Conservation (phyloP, 1,139 yeast genomes). For the Candida tetrigidarum region DNA sequence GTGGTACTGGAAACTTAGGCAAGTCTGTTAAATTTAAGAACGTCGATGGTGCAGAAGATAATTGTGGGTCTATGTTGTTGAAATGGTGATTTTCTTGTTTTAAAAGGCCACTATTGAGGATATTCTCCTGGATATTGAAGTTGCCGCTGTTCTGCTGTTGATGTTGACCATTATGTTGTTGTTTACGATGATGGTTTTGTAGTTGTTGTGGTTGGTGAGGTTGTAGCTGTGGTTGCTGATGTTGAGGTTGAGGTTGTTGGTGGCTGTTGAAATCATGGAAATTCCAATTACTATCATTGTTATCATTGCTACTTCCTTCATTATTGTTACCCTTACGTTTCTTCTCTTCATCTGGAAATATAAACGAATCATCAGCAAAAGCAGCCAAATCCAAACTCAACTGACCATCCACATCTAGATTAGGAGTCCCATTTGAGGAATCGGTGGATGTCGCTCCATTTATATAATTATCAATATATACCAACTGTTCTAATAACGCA, state of each 20-base stretch:
- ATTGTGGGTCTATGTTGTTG: slow-evolving; percentile 1
- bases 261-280: background rate
- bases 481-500: slow-evolving; percentile 74
- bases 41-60: background rate
- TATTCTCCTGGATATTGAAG: slow-evolving; percentile 1
- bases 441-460: slow-evolving; percentile 34
- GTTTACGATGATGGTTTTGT: background rate
- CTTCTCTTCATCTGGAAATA: slow-evolving; percentile 80
- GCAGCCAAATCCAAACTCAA: slow-evolving; percentile 75
- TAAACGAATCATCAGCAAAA: slow-evolving; percentile 77
- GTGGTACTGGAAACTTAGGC: slow-evolving; percentile 71
- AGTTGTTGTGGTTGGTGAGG: background rate
- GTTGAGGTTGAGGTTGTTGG: background rate
- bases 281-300: background rate
- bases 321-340: slow-evolving; percentile 36
- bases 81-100: slow-evolving; percentile 2
- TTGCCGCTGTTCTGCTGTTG: slow-evolving; percentile 11
- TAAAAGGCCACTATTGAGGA: slow-evolving; percentile 1
- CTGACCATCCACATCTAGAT: slow-evolving; percentile 64
- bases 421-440: slow-evolving; percentile 31
- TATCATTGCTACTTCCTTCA: slow-evolving; percentile 10
- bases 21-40: slow-evolving; percentile 25
- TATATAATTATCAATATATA: slow-evolving; percentile 75
- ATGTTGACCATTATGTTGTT: slow-evolving; percentile 10
- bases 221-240: background rate